phyloP scores from a whole-genome alignment of 78 protist genomes.

The Dictyostelium citrinum region DNA sequence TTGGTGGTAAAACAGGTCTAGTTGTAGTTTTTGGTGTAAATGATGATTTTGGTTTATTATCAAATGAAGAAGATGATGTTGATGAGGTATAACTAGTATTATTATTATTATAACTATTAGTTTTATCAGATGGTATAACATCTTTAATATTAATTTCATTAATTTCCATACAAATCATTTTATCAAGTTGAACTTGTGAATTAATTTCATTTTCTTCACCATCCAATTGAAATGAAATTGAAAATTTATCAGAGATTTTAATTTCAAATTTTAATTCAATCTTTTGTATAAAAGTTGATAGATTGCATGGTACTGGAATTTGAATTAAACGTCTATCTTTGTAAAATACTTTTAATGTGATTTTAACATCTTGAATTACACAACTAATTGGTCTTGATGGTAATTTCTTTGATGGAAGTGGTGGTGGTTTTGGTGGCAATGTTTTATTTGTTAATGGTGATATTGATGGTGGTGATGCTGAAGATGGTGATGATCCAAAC shows the following conservation, averaged over 20 bases:
- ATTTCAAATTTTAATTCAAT: conserved; percentile 34
- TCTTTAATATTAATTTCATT: background rate
- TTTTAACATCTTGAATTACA: background rate
- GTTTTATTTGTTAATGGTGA: background rate
- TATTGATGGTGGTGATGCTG: conserved; percentile 4
- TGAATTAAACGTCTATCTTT: conserved; percentile 47
- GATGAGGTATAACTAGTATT: background rate
- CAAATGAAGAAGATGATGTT: background rate
- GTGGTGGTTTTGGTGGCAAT: conserved; percentile 46
- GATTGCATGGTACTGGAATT: conserved; percentile 1
- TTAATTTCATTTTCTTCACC: background rate
- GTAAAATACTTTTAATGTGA: conserved; percentile 30
- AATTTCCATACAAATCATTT: conserved; percentile 5
- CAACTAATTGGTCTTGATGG: conserved; percentile 52
- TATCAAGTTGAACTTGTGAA: background rate
- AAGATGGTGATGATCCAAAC: background rate
- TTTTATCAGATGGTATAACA: background rate
- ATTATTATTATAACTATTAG: no score
- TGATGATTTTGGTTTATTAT: conserved; percentile 4
- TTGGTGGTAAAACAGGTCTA: background rate
- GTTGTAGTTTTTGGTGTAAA: background rate
- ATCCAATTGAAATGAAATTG: background rate
- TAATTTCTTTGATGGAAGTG: conserved; percentile 15
- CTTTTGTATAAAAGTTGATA: conserved; percentile 18
- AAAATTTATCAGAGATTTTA: background rate